These are phyloP conservation scores for Penicillium crystallinum DNA, from an alignment of 495 filamentous ascomycete genomes.

Conservation along the genomic window DNA sequence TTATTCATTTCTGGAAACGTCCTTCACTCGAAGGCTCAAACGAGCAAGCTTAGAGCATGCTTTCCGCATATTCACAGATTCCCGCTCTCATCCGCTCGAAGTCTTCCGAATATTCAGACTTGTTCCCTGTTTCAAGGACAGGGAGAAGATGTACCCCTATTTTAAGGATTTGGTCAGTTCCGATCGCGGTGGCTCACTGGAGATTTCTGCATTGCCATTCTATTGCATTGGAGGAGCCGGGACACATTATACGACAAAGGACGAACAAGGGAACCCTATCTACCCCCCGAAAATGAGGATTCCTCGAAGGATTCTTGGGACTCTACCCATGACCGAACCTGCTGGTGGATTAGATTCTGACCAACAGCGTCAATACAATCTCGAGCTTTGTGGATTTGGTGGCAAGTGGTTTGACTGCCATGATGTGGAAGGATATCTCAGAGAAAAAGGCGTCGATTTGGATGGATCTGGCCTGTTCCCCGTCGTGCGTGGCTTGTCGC, in stretches of 20 bases:
- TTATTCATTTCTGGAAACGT: slow-evolving; percentile 48
- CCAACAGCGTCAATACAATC: background rate
- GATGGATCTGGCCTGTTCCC: background rate
- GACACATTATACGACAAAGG: slow-evolving; percentile 49
- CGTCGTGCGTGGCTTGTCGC: background rate
- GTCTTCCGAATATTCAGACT: slow-evolving; percentile 61
- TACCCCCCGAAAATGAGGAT: slow-evolving; percentile 28
- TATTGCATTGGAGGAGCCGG: slow-evolving; percentile 60
- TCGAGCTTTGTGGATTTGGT: slow-evolving; percentile 40
- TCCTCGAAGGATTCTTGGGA: slow-evolving; percentile 17
- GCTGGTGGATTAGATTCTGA: background rate
- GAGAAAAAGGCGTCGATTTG: slow-evolving; percentile 1
- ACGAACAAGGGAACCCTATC: slow-evolving; percentile 24
- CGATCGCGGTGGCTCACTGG: slow-evolving; percentile 26
- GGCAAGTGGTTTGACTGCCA: slow-evolving; percentile 69
- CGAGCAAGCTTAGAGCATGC: slow-evolving; percentile 59
- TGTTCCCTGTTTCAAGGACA: slow-evolving; percentile 50
- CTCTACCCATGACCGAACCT: slow-evolving; percentile 9
- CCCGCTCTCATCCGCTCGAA: slow-evolving; percentile 41
- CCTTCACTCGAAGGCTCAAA: slow-evolving; percentile 66
- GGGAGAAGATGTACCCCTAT: slow-evolving; percentile 41
- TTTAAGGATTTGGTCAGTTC: slow-evolving; percentile 28
- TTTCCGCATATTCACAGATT: slow-evolving; percentile 51
- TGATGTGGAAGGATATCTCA: slow-evolving; percentile 55
- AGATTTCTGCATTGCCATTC: slow-evolving; percentile 21